Evolutionary conservation across 2,329 filamentous ascomycete genomes (phyloP), one percentile per base, ranked within the genome.

Genomic region (Cucurbitaria berberidis): DNA sequence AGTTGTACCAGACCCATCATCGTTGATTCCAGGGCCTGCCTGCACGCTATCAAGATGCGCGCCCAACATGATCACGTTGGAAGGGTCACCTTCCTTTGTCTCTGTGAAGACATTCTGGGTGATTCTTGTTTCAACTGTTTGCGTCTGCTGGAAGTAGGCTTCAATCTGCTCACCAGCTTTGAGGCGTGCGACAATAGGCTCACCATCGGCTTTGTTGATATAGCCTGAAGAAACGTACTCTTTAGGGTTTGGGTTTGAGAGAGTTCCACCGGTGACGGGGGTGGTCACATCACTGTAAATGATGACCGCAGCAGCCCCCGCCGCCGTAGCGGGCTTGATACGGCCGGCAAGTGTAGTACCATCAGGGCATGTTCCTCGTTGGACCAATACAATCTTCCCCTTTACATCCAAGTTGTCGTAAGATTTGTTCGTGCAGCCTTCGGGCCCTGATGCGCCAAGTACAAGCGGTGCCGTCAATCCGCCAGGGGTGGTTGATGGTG

Each of bases 41-140:
- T 69, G 66, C 1, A 77, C 74, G 35, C 64, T 70, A 59, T 76
- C 74, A 38, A 71, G 61, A 61, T 77, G 75, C 1, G 72, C 75
- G 16, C 73, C 75, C 9, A 76, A 64, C 66, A 74, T 70, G 54
- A 77, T 67, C 38, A 75, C 66, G 45, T 75, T 75, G 45, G 66
- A 62, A 26, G 67, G 67, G 48, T 76, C 70, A 9, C 74, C 74
- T 11, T 66, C 66, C n/a, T 64, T 72, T 10, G 74, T 76, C 51
- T 76, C 69, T 8, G 74, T 74, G 55, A 77, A 69, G 41, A 78
- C 67, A 41, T 78, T 77, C 29, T 74, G 74, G 57, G 82, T 84
- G 5, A 79, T 80, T 15, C 78, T 75, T 53, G 80, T 81, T 57
- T 83, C 78, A 24, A 81, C 66, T 42, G 75, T 64, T 57, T 79